Percentiles rank a stretch among this genome's conserved stretches.
These are phyloP conservation scores for Mesembryanthemum crystallinum DNA, from an alignment of 148 eudicot genomes.

Conservation along the genomic window DNA sequence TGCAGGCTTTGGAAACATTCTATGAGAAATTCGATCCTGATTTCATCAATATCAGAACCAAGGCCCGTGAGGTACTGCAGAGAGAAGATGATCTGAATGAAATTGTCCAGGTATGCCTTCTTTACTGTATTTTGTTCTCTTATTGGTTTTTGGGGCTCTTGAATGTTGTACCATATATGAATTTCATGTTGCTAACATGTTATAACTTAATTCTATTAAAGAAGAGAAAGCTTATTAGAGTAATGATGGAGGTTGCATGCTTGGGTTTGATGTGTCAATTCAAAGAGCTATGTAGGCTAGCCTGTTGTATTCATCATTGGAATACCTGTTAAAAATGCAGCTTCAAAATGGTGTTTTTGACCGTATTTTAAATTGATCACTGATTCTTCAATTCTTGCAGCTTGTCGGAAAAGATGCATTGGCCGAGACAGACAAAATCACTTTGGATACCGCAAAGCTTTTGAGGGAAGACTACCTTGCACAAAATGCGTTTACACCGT, in stretches of 20 bases:
- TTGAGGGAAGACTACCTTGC: conserved; percentile 99
- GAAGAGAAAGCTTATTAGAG: neutral
- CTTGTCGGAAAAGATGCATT: conserved; percentile 97
- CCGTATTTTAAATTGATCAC: neutral
- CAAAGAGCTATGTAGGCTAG: neutral
- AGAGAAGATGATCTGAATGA: conserved; percentile 96
- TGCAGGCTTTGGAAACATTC: conserved; percentile 85
- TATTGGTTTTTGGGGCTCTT: neutral
- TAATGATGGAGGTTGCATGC: neutral
- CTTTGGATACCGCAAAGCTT: conserved; percentile 88
- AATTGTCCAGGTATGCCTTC: conserved; percentile 80
- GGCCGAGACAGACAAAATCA: conserved; percentile 96
- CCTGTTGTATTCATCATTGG: conserved; percentile 2
- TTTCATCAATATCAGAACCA: conserved; percentile 89
- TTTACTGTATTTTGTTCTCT: neutral
- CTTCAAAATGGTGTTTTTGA: neutral
- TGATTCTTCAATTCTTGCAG: conserved; percentile 40
- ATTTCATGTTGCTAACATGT: neutral
- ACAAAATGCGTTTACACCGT: conserved; percentile 99
- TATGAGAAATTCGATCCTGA: conserved; percentile 90
- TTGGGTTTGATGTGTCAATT: neutral
- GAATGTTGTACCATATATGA: neutral
- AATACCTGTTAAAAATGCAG: neutral
- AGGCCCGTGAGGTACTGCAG: conserved; percentile 95
- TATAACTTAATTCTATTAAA: neutral